Base-by-base conservation (phyloP, 1,139 yeast species). In the Sugiyamaella neomexicana region DNA sequence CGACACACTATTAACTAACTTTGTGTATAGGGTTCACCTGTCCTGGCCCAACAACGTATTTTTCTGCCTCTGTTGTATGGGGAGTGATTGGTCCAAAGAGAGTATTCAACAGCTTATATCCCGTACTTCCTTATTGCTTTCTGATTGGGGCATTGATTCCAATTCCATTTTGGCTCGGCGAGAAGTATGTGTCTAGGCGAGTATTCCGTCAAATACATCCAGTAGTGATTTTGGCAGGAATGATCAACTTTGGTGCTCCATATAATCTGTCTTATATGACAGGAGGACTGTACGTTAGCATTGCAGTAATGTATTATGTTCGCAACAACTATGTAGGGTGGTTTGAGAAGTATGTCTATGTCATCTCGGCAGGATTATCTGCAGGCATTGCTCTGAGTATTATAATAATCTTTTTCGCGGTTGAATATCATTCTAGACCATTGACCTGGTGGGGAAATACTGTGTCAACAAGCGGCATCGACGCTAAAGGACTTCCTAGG, bases 1-100 rank as follows among this genome's bases (percentile, higher is more conserved):
- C n/a, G n/a, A n/a, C n/a, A n/a, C n/a, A n/a, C n/a, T n/a, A n/a
- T n/a, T n/a, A 29, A 29, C 32, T 25, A 25, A 25, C 44, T 3
- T 40, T 12, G 31, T 44, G 13, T 20, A n/a, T n/a, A 44, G 47
- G 56, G 57, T 72, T 72, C 57, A 64, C 68, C 16, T 72, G 75
- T 52, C 71, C 67, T n/a, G 62, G 81, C 27, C 69, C 68, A 42
- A 70, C 67, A 40, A 76, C 81, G 0, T 79, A 71, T 65, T 83
- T 74, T 68, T 71, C 79, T 45, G 77, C 85, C n/a, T 76, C 83
- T 10, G 79, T 82, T 13, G 69, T 80, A 23, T 82, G 83, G 81
- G 88, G 89, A 58, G 80, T 80, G 48, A 81, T 85, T 62, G 89
- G 89, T 25, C 90, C 90, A 23, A 74, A 78, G 64, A 75, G 80